Base-by-base conservation (phyloP, 306 rosid genomes). In the Psophocarpus tetragonolobus region DNA sequence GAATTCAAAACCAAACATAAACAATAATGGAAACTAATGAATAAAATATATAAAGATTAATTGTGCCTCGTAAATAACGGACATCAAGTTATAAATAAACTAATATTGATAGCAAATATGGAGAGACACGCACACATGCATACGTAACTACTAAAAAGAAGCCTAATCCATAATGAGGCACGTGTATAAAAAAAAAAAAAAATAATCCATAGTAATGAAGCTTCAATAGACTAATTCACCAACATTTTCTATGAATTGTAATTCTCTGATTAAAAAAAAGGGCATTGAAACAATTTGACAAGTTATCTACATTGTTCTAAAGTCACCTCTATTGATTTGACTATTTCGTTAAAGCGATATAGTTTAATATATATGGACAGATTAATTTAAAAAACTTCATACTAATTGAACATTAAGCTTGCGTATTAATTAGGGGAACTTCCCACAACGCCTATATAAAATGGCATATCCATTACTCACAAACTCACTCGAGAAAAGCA, bases 381-480 rank as follows among this genome's bases (percentile, higher is more conserved):
- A 23, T 67, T 67, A 42, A 0, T 38, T 66, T 2, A 12, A 11
- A 36, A 8, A n/a, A 0, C 0, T 7, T 38, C 17, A 36, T 35
- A 64, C 44, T 17, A 62, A 33, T 33, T 61, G 42, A 29, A 30
- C 42, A 51, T 62, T n/a, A 32, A 7, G 38, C n/a, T 27, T 27
- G 60, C 74, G 73, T 23, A 44, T 21, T 21, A 5, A 44, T 21
- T 21, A 5, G 24, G 36, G 12, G 54, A 67, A 24, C 14, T 23
- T 38, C 6, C 24, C 36, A 24, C 17, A 35, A 33, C 30, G 65
- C 58, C 61, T 51, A 27, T 76, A 74, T 60, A 74, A 62, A 63
- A 27, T 44, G 39, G 4, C 51, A 47, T 47, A 50, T 64, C 27
- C 53, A 47, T 39, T 63, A 48, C 2, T 62, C 61, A 32, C 3